Conservation (phyloP, 768 basidiomycete species). For the Artomyces pyxidatus region DNA sequence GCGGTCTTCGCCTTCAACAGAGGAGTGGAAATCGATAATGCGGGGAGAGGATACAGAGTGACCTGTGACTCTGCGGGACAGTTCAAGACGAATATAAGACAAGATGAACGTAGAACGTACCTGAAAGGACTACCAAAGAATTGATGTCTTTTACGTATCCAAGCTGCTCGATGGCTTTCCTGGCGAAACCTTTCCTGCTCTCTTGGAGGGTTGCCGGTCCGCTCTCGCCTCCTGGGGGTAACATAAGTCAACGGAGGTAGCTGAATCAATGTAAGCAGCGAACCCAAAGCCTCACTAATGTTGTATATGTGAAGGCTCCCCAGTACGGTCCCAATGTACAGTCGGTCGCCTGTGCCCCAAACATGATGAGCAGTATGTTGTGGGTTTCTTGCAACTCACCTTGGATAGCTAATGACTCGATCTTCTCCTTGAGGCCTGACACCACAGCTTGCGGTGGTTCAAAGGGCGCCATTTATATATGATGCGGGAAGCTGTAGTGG, state of each 20-base stretch:
- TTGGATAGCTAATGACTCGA: slow-evolving; percentile 12
- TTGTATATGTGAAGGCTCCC: slow-evolving; percentile 50
- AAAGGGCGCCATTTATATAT: slow-evolving; percentile 18
- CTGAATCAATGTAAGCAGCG: slow-evolving; percentile 11
- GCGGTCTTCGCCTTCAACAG: slow-evolving; percentile 74
- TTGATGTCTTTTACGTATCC: slow-evolving; percentile 82
- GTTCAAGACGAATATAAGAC: slow-evolving; percentile 1
- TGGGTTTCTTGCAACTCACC: neutral
- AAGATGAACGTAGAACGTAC: slow-evolving; percentile 32
- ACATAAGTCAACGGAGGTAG: neutral
- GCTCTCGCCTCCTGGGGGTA: slow-evolving; percentile 23
- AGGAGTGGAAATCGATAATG: slow-evolving; percentile 58
- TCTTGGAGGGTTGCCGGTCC: slow-evolving; percentile 41
- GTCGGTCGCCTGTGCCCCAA: slow-evolving; percentile 33
- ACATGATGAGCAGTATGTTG: neutral
- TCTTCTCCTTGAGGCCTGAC: slow-evolving; percentile 12
- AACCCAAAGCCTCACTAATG: slow-evolving; percentile 33
- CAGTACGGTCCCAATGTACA: slow-evolving; percentile 55
- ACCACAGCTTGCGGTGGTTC: slow-evolving; percentile 8
- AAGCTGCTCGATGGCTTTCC: slow-evolving; percentile 79
- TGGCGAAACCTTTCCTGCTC: slow-evolving; percentile 54
- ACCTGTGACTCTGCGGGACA: slow-evolving; percentile 54
- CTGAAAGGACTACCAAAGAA: slow-evolving; percentile 77
- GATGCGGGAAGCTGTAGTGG: no score
- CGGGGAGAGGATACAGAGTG: slow-evolving; percentile 70